These are phyloP conservation scores for Zoysia japonica DNA, from an alignment of 176 grass and related monocot genomes.

Conservation along the genomic window DNA sequence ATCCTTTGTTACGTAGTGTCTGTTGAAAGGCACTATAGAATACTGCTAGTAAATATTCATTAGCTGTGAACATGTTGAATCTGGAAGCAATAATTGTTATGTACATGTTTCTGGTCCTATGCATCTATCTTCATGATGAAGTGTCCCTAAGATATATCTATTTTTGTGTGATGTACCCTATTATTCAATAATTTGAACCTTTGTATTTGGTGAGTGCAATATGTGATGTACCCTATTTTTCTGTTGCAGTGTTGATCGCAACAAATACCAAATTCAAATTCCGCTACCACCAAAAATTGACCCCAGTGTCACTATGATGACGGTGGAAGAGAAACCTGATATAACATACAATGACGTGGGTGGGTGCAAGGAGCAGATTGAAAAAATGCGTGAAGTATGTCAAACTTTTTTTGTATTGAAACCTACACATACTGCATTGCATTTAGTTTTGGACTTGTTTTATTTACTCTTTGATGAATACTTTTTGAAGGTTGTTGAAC, in stretches of 20 bases:
- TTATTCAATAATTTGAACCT: constrained; percentile 16
- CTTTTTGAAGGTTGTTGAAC: constrained; percentile 69
- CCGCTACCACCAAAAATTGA: constrained; percentile 92
- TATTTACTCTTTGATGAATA: constrained; percentile 15
- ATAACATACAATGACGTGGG: constrained; percentile 97
- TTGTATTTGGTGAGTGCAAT: neutral
- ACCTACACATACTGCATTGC: neutral
- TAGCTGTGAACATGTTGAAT: neutral
- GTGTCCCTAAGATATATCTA: neutral
- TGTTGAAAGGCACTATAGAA: neutral
- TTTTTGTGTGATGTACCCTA: neutral
- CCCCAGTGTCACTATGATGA: constrained; percentile 98
- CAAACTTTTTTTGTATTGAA: constrained; percentile 38
- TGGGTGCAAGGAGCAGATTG: constrained; percentile 94
- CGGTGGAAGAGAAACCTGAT: constrained; percentile 94
- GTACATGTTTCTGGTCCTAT: neutral
- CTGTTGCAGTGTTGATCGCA: constrained; percentile 72
- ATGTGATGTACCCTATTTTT: constrained; percentile 2
- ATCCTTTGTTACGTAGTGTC: neutral
- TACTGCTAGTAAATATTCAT: neutral
- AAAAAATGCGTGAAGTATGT: constrained; percentile 96
- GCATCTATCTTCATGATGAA: constrained; percentile 21
- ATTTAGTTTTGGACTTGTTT: constrained; percentile 16
- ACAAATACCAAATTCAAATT: constrained; percentile 96
- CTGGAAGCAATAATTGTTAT: neutral